Conservation (phyloP, 768 basidiomycete species). For the Trametes cubensis region DNA sequence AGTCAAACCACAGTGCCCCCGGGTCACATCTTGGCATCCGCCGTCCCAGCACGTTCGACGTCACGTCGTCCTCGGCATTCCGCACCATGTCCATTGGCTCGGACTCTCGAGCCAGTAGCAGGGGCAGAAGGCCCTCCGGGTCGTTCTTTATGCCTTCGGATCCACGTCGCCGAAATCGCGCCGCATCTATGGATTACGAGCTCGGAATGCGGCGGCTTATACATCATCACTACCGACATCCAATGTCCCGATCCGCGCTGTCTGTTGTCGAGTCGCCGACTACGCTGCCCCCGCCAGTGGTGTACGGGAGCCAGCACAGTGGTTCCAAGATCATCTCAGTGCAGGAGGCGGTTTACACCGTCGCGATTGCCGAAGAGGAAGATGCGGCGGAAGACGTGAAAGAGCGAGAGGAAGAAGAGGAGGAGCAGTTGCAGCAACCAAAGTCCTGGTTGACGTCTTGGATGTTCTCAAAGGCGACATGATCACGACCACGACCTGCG, state of each 20-base stretch:
- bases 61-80: slow-evolving; percentile 15
- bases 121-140: background rate
- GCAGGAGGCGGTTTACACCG: slow-evolving; percentile 64
- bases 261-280: slow-evolving; percentile 21
- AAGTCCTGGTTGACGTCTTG: slow-evolving; percentile 68
- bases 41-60: slow-evolving; percentile 21
- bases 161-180: slow-evolving; percentile 26
- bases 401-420: slow-evolving; percentile 58
- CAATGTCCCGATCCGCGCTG: slow-evolving; percentile 23
- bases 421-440: slow-evolving; percentile 44
- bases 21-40: slow-evolving; percentile 16
- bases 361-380: slow-evolving; percentile 72
- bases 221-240: background rate
- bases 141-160: slow-evolving; percentile 21
- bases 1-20: slow-evolving; percentile 33
- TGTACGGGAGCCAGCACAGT: slow-evolving; percentile 22
- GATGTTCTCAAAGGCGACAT: slow-evolving; percentile 52
- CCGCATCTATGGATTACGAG: slow-evolving; percentile 29
- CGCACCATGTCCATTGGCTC: slow-evolving; percentile 18
- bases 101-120: slow-evolving; percentile 4
- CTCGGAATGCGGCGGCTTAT: slow-evolving; percentile 18
- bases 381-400: slow-evolving; percentile 54
- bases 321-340: slow-evolving; percentile 46
- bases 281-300: background rate
- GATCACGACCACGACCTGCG: slow-evolving; percentile 12